Evolutionary conservation across 1,139 yeast genomes (phyloP).

Genomic region (Entelexis paramagnoliae): DNA sequence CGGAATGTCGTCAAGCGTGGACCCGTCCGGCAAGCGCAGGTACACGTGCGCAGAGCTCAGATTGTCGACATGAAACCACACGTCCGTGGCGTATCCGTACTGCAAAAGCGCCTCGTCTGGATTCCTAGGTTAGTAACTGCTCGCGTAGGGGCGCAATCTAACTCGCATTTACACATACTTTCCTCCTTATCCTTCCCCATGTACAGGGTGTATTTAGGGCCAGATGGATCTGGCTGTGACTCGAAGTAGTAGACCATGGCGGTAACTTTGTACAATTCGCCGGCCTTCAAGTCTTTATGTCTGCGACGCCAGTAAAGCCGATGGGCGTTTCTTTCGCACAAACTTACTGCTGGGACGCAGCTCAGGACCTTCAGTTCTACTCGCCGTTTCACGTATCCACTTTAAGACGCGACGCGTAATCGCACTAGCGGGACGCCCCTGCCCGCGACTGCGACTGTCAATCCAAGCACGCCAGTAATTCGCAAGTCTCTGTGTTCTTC

Average conservation of each 20-base stretch:
- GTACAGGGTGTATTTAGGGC: slow-evolving; percentile 37
- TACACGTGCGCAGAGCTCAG: slow-evolving; percentile 77
- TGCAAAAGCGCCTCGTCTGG: slow-evolving; percentile 61
- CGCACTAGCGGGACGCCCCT: too few relatives aligned
- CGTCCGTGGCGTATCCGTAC: slow-evolving; percentile 56
- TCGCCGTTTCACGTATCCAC: not conserved
- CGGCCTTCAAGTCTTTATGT: too few relatives aligned
- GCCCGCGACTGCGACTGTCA: too few relatives aligned
- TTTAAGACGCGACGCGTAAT: not conserved
- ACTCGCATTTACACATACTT: not conserved
- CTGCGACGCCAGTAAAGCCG: too few relatives aligned
- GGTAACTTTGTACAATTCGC: too few relatives aligned
- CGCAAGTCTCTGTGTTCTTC: too few relatives aligned
- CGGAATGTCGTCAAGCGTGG: slow-evolving; percentile 42
- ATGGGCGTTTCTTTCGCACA: too few relatives aligned
- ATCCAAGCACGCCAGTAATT: too few relatives aligned
- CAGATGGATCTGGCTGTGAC: slow-evolving; percentile 31
- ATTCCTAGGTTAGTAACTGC: not conserved
- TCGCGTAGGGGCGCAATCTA: not conserved
- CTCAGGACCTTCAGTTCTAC: too few relatives aligned
- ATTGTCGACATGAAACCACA: slow-evolving; percentile 78
- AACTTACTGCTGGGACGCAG: not conserved
- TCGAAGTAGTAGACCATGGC: slow-evolving; percentile 52
- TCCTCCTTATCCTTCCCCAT: slow-evolving; percentile 33
- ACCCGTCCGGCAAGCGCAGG: slow-evolving; percentile 42